phyloP scores from a whole-genome alignment of 2,329 filamentous ascomycete genomes.

The Microcyclospora pomicola region DNA sequence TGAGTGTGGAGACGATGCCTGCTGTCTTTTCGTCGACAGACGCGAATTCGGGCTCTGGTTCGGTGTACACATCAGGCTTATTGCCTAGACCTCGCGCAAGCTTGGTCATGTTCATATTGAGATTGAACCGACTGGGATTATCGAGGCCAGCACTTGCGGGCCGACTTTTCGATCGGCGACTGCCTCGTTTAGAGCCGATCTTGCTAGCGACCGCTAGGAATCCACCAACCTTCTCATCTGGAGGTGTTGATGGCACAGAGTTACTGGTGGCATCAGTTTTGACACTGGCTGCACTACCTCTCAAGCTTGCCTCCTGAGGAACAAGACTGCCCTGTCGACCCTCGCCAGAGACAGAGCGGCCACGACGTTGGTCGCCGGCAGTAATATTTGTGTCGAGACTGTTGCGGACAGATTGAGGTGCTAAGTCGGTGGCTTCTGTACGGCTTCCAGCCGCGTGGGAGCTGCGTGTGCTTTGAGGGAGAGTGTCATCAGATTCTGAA shows the following conservation, averaged over 20 bases:
- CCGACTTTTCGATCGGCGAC: slow-evolving; percentile 25
- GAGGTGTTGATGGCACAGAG: slow-evolving; percentile 28
- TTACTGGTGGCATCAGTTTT: slow-evolving; percentile 10
- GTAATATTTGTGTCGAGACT: slow-evolving; percentile 18
- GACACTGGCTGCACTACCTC: slow-evolving; percentile 15
- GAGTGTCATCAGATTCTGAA: slow-evolving; percentile 5
- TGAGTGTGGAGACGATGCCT: not conserved
- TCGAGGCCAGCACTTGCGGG: slow-evolving; percentile 24
- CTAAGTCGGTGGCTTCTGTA: slow-evolving; percentile 10
- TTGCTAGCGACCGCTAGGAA: slow-evolving; percentile 20
- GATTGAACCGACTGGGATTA: slow-evolving; percentile 24
- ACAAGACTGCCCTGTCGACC: slow-evolving; percentile 26
- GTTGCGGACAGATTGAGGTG: slow-evolving; percentile 12
- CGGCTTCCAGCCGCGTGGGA: slow-evolving; percentile 2
- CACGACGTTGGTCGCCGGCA: slow-evolving; percentile 10
- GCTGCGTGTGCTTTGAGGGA: slow-evolving; percentile 7
- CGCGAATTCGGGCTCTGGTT: not conserved
- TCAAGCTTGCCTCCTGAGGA: slow-evolving; percentile 25
- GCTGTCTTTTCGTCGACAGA: not conserved
- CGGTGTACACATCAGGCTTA: slow-evolving; percentile 1
- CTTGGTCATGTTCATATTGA: slow-evolving; percentile 31
- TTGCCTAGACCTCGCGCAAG: not conserved
- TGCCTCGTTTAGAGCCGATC: slow-evolving; percentile 17
- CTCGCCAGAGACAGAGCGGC: slow-evolving; percentile 27
- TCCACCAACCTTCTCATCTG: slow-evolving; percentile 24